Percentiles rank a stretch among this genome's conserved stretches.
Conservation (phyloP, 306 rosid species). For the Cicer cuneatum region DNA sequence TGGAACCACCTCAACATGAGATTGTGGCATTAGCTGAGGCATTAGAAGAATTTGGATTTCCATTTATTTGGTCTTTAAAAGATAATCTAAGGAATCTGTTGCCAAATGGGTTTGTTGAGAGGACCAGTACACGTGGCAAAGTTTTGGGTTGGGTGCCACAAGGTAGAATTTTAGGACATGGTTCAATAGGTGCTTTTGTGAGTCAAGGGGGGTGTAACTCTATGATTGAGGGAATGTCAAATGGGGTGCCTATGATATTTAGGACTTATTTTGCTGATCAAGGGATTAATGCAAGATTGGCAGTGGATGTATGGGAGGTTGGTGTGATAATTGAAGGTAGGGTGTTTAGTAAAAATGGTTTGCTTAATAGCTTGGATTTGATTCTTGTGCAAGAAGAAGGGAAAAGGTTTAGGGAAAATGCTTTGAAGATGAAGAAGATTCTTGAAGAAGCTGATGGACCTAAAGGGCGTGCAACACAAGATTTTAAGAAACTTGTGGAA, state of each 20-base stretch:
- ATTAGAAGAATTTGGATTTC: background rate
- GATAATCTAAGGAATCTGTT: background rate
- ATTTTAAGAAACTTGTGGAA: background rate
- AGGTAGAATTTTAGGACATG: background rate
- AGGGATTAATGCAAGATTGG: background rate
- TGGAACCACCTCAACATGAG: background rate
- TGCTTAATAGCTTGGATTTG: background rate
- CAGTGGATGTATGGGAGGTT: background rate
- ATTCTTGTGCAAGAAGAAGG: background rate
- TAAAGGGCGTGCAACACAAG: background rate
- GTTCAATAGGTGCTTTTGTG: background rate
- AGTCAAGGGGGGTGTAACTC: background rate
- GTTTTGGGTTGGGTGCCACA: background rate
- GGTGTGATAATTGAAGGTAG: background rate
- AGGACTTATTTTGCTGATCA: background rate
- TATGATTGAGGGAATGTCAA: too few relatives aligned
- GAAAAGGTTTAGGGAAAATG: background rate
- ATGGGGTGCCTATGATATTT: background rate
- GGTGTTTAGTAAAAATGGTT: background rate
- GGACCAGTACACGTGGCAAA: background rate
- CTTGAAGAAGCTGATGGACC: background rate
- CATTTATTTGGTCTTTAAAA: background rate
- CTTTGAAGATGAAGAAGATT: conserved; percentile 1
- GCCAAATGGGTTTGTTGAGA: background rate
- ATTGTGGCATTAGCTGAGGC: background rate